Evolutionary conservation across 108 stramenopile species (phyloP), one percentile per base, ranked within the genome.

Genomic region (Stephanodiscus minutulus): DNA sequence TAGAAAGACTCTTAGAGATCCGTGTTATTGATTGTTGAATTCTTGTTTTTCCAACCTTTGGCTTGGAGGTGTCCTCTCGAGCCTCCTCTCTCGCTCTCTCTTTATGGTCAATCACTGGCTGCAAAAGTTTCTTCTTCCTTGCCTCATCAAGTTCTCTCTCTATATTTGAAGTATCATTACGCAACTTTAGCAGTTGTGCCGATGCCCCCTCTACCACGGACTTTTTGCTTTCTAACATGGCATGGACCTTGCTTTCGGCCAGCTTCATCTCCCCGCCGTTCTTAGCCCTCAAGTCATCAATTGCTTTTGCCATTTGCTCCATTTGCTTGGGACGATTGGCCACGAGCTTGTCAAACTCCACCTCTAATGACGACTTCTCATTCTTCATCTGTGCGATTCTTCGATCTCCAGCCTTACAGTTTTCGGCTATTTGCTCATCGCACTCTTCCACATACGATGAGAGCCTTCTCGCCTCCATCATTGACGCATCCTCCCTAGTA

Each of bases 141-240:
- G 74, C 74, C 37, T 62, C 60, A 41, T 75, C 65, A 5, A 61
- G 41, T n/a, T 49, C 41, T 46, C 33, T 39, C 17, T 66, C 49
- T 6, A 75, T 15, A 3, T 28, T 46, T 35, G 6, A 41, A 4
- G 43, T 58, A 3, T 67, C 74, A 21, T 49, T 7, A 13, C 29
- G 22, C 31, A 75, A 10, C 15, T 28, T 21, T 18, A 28, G 24
- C 24, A 75, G 44, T 60, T 31, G 48, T 6, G 35, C 25, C 11
- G 58, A 75, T 8, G 57, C 66, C n/a, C 60, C 50, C 12, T 60
- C 59, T 9, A 66, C 17, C 33, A 28, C 33, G 18, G 17, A 7
- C 27, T 56, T 35, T 61, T 75, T 75, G 10, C 44, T 49, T 15
- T 66, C 65, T 20, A 67, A 11, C 65, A 67, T 61, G n/a, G 58